A percentile compares a stretch with the other conserved stretches of the same genome.
Conservation (phyloP, 1,284 basidiomycete genomes). For the Sporisorium iseilematis-ciliati region DNA sequence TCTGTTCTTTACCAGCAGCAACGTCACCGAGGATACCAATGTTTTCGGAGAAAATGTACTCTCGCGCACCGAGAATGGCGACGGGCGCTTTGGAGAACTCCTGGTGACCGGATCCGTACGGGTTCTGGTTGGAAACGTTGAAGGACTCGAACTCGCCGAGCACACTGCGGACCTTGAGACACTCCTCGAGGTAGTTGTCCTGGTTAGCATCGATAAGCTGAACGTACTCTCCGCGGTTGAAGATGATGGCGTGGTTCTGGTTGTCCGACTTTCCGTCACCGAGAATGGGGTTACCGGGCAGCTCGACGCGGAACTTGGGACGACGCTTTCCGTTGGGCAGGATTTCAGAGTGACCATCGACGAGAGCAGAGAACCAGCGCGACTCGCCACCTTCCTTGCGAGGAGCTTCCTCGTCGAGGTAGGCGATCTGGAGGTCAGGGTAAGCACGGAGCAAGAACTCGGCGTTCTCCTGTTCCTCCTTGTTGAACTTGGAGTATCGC, state of each 20-base stretch:
- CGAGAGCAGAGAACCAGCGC: constrained; percentile 92
- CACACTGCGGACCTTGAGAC: constrained; percentile 98
- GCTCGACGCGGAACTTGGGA: constrained; percentile 98
- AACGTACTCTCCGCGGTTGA: constrained; percentile 98
- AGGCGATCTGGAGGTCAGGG: constrained; percentile 97
- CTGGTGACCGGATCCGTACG: constrained; percentile 80
- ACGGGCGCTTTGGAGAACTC: constrained; percentile 86
- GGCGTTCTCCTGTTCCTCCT: constrained; percentile 98
- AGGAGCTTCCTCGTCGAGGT: constrained; percentile 91
- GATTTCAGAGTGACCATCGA: constrained; percentile 98
- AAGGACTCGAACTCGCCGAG: constrained; percentile 98
- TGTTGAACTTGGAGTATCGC: constrained; percentile 98
- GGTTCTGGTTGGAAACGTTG: constrained; percentile 84
- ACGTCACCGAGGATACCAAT: constrained; percentile 99
- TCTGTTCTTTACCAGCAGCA: constrained; percentile 99
- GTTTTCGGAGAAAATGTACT: constrained; percentile 99
- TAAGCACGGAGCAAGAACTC: constrained; percentile 99
- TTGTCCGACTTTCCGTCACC: constrained; percentile 99
- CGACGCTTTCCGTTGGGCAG: constrained; percentile 86
- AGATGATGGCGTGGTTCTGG: constrained; percentile 99
- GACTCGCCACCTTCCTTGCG: constrained; percentile 95
- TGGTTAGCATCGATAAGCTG: constrained; percentile 99
- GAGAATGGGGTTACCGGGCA: constrained; percentile 97
- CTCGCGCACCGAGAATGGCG: constrained; percentile 96
- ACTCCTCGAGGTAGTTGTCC: constrained; percentile 99